Conservation (phyloP, 2,329 filamentous ascomycete genomes). For the Emericellopsis cladophorae region DNA sequence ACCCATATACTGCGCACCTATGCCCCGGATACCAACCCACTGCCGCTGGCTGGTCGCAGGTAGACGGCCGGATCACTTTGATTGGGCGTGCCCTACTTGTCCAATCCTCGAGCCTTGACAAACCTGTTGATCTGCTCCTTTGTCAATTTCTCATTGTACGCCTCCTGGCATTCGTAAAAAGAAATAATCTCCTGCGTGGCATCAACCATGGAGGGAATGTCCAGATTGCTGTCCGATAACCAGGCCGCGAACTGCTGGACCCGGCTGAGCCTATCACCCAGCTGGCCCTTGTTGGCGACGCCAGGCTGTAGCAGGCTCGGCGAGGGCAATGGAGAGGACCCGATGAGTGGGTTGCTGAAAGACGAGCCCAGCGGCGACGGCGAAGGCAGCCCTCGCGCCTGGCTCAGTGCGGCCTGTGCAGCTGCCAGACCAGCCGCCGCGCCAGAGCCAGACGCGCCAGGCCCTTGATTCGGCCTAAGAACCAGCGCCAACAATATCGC, state of each 20-base stretch:
- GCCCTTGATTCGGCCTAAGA: constrained; percentile 45
- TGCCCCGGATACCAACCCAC: too few relatives aligned
- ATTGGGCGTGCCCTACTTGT: constrained; percentile 23
- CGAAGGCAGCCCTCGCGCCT: constrained; percentile 21
- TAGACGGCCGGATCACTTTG: neutral
- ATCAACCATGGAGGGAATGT: constrained; percentile 76
- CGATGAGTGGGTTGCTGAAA: neutral
- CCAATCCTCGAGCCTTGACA: constrained; percentile 43
- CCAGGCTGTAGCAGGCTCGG: neutral
- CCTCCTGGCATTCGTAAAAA: constrained; percentile 61
- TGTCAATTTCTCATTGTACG: constrained; percentile 47
- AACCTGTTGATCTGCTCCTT: constrained; percentile 46
- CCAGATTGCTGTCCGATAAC: constrained; percentile 75
- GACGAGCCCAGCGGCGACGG: neutral
- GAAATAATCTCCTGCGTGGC: constrained; percentile 86
- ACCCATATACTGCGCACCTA: too few relatives aligned
- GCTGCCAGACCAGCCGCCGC: constrained; percentile 32
- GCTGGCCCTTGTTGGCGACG: constrained; percentile 32
- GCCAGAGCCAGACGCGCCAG: constrained; percentile 14
- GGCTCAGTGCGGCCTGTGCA: constrained; percentile 33
- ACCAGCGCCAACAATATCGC: constrained; percentile 77
- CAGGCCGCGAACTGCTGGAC: constrained; percentile 59
- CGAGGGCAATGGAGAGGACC: neutral
- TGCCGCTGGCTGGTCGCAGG: too few relatives aligned
- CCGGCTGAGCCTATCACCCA: constrained; percentile 47